These are phyloP conservation scores for Hemileccinum rubropunctum DNA, from an alignment of 768 basidiomycete genomes.

Conservation along the genomic window DNA sequence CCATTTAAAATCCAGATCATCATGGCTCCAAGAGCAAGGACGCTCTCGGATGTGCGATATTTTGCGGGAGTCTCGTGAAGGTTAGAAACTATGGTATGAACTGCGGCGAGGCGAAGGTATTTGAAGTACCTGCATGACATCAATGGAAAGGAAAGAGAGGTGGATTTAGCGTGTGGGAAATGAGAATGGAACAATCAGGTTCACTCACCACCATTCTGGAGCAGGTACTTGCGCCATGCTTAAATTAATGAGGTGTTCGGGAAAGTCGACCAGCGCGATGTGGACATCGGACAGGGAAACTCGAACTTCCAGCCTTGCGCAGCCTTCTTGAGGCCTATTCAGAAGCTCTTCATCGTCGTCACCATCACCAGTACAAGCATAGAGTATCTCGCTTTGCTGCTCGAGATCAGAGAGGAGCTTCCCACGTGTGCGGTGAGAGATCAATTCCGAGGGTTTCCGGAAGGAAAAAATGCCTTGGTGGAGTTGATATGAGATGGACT, in stretches of 20 bases:
- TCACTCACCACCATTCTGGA: neutral
- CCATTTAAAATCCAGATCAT: constrained; percentile 7
- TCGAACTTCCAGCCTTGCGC: constrained; percentile 3
- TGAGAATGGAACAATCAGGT: no score
- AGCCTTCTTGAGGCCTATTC: constrained; percentile 2
- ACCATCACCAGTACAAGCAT: neutral
- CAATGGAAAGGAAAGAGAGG: neutral
- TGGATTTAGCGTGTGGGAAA: no score
- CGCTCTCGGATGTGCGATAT: neutral
- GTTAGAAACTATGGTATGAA: neutral
- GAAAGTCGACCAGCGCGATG: neutral
- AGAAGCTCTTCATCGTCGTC: neutral
- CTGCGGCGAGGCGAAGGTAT: neutral
- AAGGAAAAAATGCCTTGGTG: neutral
- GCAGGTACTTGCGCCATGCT: constrained; percentile 1
- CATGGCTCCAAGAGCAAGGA: constrained; percentile 3
- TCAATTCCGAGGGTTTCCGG: neutral
- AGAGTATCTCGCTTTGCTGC: neutral
- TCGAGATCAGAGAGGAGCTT: neutral
- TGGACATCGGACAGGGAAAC: neutral
- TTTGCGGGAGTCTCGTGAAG: neutral
- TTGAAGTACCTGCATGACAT: constrained; percentile 11
- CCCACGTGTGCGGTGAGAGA: neutral
- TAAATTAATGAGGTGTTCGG: neutral
- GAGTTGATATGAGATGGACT: constrained; percentile 8